These are phyloP conservation scores for Mangifera indica DNA, from an alignment of 345 rosid genomes.

Conservation along the genomic window DNA sequence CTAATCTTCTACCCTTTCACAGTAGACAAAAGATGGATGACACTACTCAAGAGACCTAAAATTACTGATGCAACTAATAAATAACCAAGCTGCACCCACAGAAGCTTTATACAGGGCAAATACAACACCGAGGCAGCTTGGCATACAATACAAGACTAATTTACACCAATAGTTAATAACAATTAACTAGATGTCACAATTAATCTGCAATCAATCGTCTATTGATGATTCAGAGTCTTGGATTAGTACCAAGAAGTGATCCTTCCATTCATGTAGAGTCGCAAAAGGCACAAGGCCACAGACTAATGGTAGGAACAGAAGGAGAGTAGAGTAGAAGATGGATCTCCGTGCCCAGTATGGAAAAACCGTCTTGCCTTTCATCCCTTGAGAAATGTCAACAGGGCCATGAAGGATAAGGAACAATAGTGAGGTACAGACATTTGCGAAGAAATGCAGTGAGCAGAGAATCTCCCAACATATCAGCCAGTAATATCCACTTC, in stretches of 20 bases:
- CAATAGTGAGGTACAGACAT: constrained; percentile 39
- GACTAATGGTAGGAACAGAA: constrained; percentile 51
- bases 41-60: background rate
- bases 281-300: constrained; percentile 85
- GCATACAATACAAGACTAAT: constrained; percentile 2
- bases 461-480: constrained; percentile 70
- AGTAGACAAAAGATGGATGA: too few relatives aligned
- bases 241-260: constrained; percentile 41
- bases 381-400: constrained; percentile 28
- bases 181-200: background rate
- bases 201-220: constrained; percentile 9
- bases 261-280: constrained; percentile 59
- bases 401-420: constrained; percentile 59
- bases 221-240: background rate
- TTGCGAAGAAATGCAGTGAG: constrained; percentile 60
- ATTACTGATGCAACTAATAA: background rate
- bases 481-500: constrained; percentile 72
- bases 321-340: constrained; percentile 39
- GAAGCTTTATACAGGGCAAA: background rate
- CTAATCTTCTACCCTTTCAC: too few relatives aligned
- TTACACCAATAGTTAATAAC: background rate
- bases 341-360: constrained; percentile 69
- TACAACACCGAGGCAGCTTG: background rate
- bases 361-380: constrained; percentile 13
- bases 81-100: background rate